Evolutionary conservation across 2,329 filamentous ascomycete genomes (phyloP).

Genomic region (Arthrobotrys pseudoclavata): DNA sequence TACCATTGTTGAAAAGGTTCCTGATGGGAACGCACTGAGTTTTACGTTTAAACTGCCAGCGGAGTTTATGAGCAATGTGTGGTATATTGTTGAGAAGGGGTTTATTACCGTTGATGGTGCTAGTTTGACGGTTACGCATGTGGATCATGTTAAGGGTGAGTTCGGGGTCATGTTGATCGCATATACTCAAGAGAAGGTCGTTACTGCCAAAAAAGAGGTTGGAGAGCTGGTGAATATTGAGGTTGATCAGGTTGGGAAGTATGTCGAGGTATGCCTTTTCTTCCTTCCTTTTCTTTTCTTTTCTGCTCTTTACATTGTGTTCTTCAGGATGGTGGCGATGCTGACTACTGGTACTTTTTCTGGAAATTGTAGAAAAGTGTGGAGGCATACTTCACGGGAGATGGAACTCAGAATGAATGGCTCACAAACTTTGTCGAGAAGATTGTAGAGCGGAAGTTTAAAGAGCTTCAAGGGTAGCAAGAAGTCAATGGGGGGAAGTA

Average conservation of each 20-base stretch:
- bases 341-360: slow-evolving; percentile 1
- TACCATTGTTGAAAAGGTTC: slow-evolving; percentile 77
- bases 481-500: not conserved
- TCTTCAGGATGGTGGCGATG: not conserved
- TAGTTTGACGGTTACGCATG: slow-evolving; percentile 89
- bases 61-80: slow-evolving; percentile 76
- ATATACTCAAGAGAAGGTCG: slow-evolving; percentile 94
- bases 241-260: slow-evolving; percentile 83
- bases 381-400: slow-evolving; percentile 65
- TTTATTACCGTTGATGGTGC: slow-evolving; percentile 95
- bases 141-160: slow-evolving; percentile 83
- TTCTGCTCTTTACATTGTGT: not conserved
- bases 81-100: slow-evolving; percentile 95
- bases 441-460: slow-evolving; percentile 77
- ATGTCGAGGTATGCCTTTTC: slow-evolving; percentile 67
- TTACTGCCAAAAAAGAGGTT: slow-evolving; percentile 80
- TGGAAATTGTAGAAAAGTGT: slow-evolving; percentile 60
- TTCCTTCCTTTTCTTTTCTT: not conserved
- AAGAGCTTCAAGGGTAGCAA: slow-evolving; percentile 13
- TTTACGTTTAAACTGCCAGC: slow-evolving; percentile 79
- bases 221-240: slow-evolving; percentile 92
- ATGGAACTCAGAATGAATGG: slow-evolving; percentile 71
- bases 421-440: slow-evolving; percentile 80
- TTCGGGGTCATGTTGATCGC: slow-evolving; percentile 97
- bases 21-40: slow-evolving; percentile 90